Evolutionary conservation across 805 yeast species (phyloP).

Genomic region (Saccharomycodes ludwigii): DNA sequence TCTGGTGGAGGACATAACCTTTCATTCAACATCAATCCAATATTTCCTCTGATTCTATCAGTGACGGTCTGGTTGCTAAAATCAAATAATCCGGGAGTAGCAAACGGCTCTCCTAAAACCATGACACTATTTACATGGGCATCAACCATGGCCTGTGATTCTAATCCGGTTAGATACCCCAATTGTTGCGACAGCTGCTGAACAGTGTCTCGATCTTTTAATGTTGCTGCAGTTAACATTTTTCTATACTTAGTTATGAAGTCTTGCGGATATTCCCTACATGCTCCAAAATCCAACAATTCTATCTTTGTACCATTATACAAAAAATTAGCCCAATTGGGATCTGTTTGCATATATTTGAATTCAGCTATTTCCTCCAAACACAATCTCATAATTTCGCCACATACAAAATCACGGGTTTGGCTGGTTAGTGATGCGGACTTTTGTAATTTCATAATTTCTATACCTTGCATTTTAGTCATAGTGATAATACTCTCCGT

Average conservation of each 20-base stretch:
- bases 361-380: slow-evolving; percentile 73
- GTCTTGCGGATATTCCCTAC: slow-evolving; percentile 59
- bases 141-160: slow-evolving; percentile 72
- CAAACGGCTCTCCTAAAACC: slow-evolving; percentile 87
- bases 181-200: slow-evolving; percentile 54
- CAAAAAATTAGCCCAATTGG: slow-evolving; percentile 96
- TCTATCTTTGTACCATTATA: slow-evolving; percentile 76
- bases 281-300: slow-evolving; percentile 90
- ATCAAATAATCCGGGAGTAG: slow-evolving; percentile 38
- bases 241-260: slow-evolving; percentile 61
- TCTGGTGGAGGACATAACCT: slow-evolving; percentile 96
- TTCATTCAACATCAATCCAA: slow-evolving; percentile 81
- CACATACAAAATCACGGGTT: slow-evolving; percentile 70
- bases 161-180: slow-evolving; percentile 88
- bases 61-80: slow-evolving; percentile 84
- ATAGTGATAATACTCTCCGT: slow-evolving; percentile 80
- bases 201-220: slow-evolving; percentile 50
- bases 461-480: slow-evolving; percentile 77
- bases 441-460: slow-evolving; percentile 67
- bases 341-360: slow-evolving; percentile 95
- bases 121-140: slow-evolving; percentile 89
- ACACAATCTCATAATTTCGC: slow-evolving; percentile 77
- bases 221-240: slow-evolving; percentile 64
- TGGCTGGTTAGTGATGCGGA: slow-evolving; percentile 38
- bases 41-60: slow-evolving; percentile 80